These are phyloP conservation scores for Crassisporium funariophilum DNA, from an alignment of 768 basidiomycete species.

Conservation along the genomic window DNA sequence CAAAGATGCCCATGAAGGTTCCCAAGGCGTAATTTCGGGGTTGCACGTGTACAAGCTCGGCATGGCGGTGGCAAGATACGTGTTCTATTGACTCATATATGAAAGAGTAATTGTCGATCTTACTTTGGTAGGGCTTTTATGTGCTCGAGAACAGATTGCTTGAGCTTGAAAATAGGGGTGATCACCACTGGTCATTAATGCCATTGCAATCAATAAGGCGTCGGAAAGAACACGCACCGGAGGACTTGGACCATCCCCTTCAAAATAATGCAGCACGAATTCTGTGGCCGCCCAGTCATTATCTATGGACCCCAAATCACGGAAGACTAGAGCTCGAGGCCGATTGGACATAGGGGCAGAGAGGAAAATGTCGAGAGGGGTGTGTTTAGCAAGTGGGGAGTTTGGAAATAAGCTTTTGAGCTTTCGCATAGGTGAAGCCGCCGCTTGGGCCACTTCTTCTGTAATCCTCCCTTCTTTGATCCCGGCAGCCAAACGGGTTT, in stretches of 20 bases:
- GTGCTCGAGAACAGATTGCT: constrained; percentile 47
- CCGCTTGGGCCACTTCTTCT: constrained; percentile 56
- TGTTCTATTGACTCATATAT: neutral
- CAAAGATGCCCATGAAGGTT: neutral
- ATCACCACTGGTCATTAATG: no score
- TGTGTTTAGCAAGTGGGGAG: constrained; percentile 64
- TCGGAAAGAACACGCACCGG: constrained; percentile 49
- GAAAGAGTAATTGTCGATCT: constrained; percentile 29
- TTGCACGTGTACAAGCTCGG: neutral
- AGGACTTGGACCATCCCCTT: constrained; percentile 69
- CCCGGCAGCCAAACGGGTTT: constrained; percentile 55
- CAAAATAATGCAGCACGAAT: constrained; percentile 75
- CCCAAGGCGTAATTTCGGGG: neutral
- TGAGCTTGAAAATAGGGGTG: no score
- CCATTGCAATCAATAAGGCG: no score
- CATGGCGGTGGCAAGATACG: neutral
- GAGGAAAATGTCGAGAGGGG: constrained; percentile 69
- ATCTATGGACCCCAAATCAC: constrained; percentile 73
- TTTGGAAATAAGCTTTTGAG: constrained; percentile 79
- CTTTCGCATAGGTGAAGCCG: constrained; percentile 66
- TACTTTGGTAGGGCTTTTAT: no score
- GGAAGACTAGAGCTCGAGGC: constrained; percentile 60
- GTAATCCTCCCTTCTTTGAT: constrained; percentile 55
- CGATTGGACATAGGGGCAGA: constrained; percentile 54
- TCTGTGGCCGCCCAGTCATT: constrained; percentile 76